Evolutionary conservation across 1,284 basidiomycete genomes (phyloP).

Genomic region (Puccinia coronata): DNA sequence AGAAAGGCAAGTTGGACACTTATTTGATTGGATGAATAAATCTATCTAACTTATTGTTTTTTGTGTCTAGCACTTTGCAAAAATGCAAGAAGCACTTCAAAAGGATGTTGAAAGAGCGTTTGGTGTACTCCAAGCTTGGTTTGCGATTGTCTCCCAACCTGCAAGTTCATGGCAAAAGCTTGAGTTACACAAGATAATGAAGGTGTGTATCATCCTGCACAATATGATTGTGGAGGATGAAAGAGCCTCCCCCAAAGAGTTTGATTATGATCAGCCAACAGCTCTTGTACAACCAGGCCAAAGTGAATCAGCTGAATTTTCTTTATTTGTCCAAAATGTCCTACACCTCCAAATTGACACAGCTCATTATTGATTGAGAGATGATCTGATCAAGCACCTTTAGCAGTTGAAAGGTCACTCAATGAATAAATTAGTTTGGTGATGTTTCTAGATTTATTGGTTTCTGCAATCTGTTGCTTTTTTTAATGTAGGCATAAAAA

Average conservation of each 20-base stretch:
- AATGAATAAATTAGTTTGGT: background rate
- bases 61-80: background rate
- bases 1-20: background rate
- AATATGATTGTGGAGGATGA: background rate
- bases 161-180: background rate
- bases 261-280: background rate
- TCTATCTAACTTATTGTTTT: background rate
- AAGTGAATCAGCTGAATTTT: background rate
- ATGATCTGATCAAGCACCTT: background rate
- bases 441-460: too few relatives aligned
- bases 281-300: background rate
- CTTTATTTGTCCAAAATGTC: background rate
- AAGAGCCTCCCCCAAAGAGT: background rate
- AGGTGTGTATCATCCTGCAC: background rate
- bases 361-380: background rate
- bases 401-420: background rate
- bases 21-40: background rate
- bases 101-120: constrained; percentile 8
- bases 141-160: background rate
- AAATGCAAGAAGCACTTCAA: background rate
- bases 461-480: too few relatives aligned
- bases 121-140: background rate
- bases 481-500: too few relatives aligned
- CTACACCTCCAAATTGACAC: background rate
- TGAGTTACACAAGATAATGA: background rate